Conservation (phyloP, 148 eudicot species). For the Rheum nobile region DNA sequence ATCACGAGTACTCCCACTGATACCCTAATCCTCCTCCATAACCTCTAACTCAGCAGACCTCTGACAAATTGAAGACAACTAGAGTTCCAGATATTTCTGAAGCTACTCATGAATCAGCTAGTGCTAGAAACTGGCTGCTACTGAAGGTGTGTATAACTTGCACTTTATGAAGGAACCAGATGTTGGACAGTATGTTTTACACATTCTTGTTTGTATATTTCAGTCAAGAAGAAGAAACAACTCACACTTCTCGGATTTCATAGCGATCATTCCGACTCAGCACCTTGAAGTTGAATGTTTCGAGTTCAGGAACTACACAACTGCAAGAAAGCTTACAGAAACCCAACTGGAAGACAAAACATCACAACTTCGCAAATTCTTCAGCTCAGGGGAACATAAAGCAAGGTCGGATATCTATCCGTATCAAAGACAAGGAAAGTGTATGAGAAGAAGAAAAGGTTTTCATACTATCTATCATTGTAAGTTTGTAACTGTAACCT, state of each 20-base stretch:
- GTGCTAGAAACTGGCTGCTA: constrained; percentile 28
- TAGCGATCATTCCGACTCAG: constrained; percentile 52
- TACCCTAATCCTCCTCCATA: constrained; percentile 8
- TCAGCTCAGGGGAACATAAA: constrained; percentile 36
- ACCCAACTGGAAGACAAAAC: constrained; percentile 64
- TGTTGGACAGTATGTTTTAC: neutral
- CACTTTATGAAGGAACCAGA: neutral
- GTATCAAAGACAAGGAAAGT: neutral
- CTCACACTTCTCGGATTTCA: constrained; percentile 91
- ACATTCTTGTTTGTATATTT: constrained; percentile 2
- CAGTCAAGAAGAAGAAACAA: constrained; percentile 72
- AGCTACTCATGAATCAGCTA: constrained; percentile 41
- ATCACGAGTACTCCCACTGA: neutral
- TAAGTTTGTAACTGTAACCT: neutral
- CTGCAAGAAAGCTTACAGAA: too few species aligned
- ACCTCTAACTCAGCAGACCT: neutral
- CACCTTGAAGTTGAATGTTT: constrained; percentile 61
- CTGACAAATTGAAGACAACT: constrained; percentile 12
- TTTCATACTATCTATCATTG: too few species aligned
- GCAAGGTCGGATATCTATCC: constrained; percentile 42
- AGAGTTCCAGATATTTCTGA: constrained; percentile 40
- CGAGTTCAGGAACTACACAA: constrained; percentile 96
- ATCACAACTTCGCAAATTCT: constrained; percentile 52
- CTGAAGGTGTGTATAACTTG: neutral
- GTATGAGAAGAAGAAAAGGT: neutral